Percentiles rank a stretch among this genome's conserved stretches.
Conservation (phyloP, 352 stramenopile species). For the Globisporangium radiosum region DNA sequence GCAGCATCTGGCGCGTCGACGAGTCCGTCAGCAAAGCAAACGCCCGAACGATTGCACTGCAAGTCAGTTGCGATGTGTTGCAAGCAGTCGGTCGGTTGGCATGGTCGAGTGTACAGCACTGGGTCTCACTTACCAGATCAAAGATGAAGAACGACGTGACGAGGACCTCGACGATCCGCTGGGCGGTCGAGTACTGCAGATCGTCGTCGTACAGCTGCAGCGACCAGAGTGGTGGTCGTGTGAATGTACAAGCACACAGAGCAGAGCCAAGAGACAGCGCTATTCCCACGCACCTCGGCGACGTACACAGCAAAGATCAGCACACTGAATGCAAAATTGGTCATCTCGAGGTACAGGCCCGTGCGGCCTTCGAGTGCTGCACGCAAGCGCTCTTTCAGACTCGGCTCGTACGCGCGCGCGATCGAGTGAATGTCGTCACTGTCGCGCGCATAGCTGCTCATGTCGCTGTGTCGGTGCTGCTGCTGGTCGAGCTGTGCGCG, state of each 20-base stretch:
- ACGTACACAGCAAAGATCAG: slow-evolving; percentile 59
- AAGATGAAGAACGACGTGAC: slow-evolving; percentile 56
- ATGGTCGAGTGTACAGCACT: not conserved
- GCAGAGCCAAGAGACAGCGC: not conserved
- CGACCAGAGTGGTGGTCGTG: too few relatives aligned
- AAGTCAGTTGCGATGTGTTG: too few relatives aligned
- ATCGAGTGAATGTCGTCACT: slow-evolving; percentile 21
- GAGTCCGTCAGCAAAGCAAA: too few relatives aligned
- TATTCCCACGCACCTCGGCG: slow-evolving; percentile 26
- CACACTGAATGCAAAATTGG: slow-evolving; percentile 55
- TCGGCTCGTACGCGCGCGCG: slow-evolving; percentile 38
- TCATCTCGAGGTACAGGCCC: slow-evolving; percentile 44
- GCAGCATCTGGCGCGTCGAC: slow-evolving; percentile 19
- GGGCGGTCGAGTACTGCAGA: slow-evolving; percentile 10
- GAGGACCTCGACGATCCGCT: slow-evolving; percentile 28
- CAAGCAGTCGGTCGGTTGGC: too few relatives aligned
- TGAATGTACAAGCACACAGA: not conserved
- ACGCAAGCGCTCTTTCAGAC: slow-evolving; percentile 33
- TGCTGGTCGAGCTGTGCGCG: slow-evolving; percentile 17
- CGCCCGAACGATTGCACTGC: too few relatives aligned
- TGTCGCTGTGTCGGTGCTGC: slow-evolving; percentile 15
- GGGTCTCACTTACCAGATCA: slow-evolving; percentile 29
- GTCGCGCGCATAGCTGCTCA: slow-evolving; percentile 13
- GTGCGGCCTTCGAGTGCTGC: slow-evolving; percentile 22
- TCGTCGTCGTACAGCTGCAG: slow-evolving; percentile 34